Percentiles rank a stretch among this genome's conserved stretches.
phyloP scores from a whole-genome alignment of 345 rosid genomes.

The Adansonia digitata region DNA sequence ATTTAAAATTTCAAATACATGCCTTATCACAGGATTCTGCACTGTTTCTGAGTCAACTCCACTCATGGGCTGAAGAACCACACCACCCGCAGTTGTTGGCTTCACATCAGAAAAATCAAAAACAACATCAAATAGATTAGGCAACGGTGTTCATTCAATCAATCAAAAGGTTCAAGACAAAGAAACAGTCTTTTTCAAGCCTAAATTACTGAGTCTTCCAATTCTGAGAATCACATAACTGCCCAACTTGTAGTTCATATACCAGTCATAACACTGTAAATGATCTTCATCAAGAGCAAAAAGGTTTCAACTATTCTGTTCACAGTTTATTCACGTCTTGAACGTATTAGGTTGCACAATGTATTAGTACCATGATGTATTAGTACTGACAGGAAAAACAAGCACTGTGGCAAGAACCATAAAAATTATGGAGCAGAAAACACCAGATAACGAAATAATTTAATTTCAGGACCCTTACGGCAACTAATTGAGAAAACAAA shows the following conservation, averaged over 20 bases:
- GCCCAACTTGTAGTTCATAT: slow-evolving; percentile 7
- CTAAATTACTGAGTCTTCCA: neutral
- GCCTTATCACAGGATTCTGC: slow-evolving; percentile 46
- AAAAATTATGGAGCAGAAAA: neutral
- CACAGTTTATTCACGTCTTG: neutral
- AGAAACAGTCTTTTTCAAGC: neutral
- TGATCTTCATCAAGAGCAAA: neutral
- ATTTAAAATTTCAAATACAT: slow-evolving; percentile 4
- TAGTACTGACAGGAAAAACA: neutral
- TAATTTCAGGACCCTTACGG: neutral
- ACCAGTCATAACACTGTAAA: neutral
- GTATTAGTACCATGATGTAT: too few species aligned
- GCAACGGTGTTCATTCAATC: slow-evolving; percentile 1
- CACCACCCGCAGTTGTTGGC: slow-evolving; percentile 32
- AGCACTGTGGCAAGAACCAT: neutral
- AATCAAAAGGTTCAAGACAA: neutral
- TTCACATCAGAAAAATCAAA: slow-evolving; percentile 32
- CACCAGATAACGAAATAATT: neutral
- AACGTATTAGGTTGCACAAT: neutral
- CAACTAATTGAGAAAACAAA: neutral
- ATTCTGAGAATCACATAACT: too few species aligned
- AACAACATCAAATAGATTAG: slow-evolving; percentile 15
- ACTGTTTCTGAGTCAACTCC: slow-evolving; percentile 21
- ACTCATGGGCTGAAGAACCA: slow-evolving; percentile 20
- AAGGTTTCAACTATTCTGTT: neutral